phyloP scores from a whole-genome alignment of 371 early-diverging fungal species.

The Blastocladiella emersonii region DNA sequence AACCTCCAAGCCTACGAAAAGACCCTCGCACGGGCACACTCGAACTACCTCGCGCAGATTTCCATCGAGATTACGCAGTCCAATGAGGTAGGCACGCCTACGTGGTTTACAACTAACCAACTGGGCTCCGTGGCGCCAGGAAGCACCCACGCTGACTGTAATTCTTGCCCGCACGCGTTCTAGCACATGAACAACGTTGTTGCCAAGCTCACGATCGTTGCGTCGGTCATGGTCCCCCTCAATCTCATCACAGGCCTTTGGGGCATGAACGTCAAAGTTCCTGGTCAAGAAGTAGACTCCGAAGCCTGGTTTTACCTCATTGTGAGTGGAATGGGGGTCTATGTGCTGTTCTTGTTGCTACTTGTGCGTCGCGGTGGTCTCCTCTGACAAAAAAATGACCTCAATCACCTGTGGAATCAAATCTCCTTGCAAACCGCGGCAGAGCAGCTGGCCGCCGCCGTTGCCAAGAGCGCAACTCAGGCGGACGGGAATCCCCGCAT shows the following conservation, averaged over 20 bases:
- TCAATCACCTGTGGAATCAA: no score
- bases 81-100: no score
- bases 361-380: neutral
- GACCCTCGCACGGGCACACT: constrained; percentile 77
- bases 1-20: constrained; percentile 79
- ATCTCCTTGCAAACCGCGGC: no score
- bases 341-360: neutral
- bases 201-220: constrained; percentile 78
- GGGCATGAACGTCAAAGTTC: constrained; percentile 86
- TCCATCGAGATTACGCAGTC: constrained; percentile 90
- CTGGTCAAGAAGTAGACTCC: constrained; percentile 41
- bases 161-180: no score
- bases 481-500: no score
- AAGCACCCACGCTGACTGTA: no score
- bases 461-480: no score
- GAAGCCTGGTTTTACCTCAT: constrained; percentile 7
- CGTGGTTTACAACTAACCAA: no score
- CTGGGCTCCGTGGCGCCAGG: no score
- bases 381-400: no score
- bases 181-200: constrained; percentile 82
- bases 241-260: constrained; percentile 84
- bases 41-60: constrained; percentile 92
- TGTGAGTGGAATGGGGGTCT: neutral
- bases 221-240: constrained; percentile 85
- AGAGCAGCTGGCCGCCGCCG: no score